Conservation (phyloP, 805 yeast genomes). For the Tetrapisispora nanseiensis region DNA sequence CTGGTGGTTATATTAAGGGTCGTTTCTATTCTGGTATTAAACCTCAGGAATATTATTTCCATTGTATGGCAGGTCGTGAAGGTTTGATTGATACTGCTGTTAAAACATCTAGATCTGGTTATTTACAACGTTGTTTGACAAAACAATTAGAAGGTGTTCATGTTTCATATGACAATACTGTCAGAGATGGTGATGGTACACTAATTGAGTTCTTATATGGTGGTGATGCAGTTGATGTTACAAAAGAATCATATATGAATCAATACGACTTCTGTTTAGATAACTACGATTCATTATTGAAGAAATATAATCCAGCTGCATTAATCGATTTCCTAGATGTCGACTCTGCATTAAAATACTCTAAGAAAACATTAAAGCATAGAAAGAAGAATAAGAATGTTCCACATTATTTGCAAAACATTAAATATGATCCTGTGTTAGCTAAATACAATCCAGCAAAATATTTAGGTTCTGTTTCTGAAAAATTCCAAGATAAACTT, state of each 20-base stretch:
- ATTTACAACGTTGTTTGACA: slow-evolving; percentile 94
- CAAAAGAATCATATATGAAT: slow-evolving; percentile 87
- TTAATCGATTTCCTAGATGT: slow-evolving; percentile 68
- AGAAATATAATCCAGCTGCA: slow-evolving; percentile 78
- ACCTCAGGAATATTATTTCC: slow-evolving; percentile 99
- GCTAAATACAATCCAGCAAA: slow-evolving; percentile 81
- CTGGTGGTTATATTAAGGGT: slow-evolving; percentile 96
- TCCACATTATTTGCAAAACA: slow-evolving; percentile 52
- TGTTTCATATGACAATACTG: slow-evolving; percentile 86
- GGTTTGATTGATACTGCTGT: slow-evolving; percentile 99
- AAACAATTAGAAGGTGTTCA: slow-evolving; percentile 97
- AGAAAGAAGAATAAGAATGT: slow-evolving; percentile 51
- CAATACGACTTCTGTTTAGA: slow-evolving; percentile 89
- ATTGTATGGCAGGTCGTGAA: slow-evolving; percentile 99
- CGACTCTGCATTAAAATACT: slow-evolving; percentile 67
- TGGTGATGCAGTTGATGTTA: slow-evolving; percentile 92
- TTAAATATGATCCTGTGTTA: slow-evolving; percentile 80
- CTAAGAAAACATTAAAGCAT: slow-evolving; percentile 72
- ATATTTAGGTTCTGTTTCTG: slow-evolving; percentile 88
- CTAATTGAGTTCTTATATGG: slow-evolving; percentile 93
- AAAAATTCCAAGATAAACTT: slow-evolving; percentile 70
- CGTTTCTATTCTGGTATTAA: slow-evolving; percentile 95
- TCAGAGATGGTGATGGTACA: slow-evolving; percentile 91
- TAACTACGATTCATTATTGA: slow-evolving; percentile 76
- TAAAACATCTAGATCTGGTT: slow-evolving; percentile 96